phyloP scores from a whole-genome alignment of 176 grass and related monocot genomes.

The Hordeum vulgare region DNA sequence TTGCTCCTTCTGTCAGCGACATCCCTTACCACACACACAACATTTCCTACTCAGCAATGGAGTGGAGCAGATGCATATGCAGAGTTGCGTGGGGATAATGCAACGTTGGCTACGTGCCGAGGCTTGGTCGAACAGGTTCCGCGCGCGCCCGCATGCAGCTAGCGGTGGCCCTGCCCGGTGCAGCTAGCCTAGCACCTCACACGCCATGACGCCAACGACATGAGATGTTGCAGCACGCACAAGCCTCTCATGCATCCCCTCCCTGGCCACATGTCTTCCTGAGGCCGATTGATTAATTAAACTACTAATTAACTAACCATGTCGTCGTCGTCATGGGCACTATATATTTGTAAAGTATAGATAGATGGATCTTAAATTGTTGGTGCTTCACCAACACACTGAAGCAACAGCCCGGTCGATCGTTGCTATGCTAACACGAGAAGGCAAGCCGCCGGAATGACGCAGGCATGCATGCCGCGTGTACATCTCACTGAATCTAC shows the following conservation, averaged over 20 bases:
- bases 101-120: not conserved
- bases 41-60: no score
- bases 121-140: not conserved
- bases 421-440: not conserved
- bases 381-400: not conserved
- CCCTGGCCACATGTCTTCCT: not conserved
- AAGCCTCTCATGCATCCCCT: not conserved
- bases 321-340: not conserved
- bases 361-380: not conserved
- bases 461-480: not conserved
- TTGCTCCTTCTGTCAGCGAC: not conserved
- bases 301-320: not conserved
- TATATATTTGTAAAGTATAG: not conserved
- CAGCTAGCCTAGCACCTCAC: not conserved
- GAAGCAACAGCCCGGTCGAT: not conserved
- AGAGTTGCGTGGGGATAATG: conserved; percentile 1
- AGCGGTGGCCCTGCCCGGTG: not conserved
- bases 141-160: not conserved
- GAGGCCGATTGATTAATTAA: no score
- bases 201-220: not conserved
- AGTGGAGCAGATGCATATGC: not conserved
- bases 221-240: not conserved
- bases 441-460: not conserved
- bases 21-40: no score
- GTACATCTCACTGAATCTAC: not conserved